These are phyloP conservation scores for Omphalea diandra DNA, from an alignment of 441 rosid genomes.

Conservation along the genomic window DNA sequence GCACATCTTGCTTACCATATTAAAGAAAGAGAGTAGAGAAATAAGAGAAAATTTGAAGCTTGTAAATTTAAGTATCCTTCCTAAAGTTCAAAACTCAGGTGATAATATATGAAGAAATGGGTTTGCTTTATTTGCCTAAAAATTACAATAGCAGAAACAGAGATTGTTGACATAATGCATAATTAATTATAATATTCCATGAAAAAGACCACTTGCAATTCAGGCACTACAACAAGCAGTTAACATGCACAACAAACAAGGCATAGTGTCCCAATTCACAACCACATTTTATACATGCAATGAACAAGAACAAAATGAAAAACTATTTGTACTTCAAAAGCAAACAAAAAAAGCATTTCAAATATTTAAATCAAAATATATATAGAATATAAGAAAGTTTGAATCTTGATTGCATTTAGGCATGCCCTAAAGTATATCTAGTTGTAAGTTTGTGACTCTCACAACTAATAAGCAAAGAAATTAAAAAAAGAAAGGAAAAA, in stretches of 20 bases:
- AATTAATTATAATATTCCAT: no score
- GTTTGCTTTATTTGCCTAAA: no score
- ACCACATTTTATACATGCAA: neutral
- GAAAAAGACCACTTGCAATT: neutral
- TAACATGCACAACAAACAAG: neutral
- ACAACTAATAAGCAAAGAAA: no score
- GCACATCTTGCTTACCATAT: conserved; percentile 46
- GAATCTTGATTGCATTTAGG: neutral
- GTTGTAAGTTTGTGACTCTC: no score
- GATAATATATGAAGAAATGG: neutral
- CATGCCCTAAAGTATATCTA: no score
- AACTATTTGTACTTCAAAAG: neutral
- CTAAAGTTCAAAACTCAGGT: no score
- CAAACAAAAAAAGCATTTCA: neutral
- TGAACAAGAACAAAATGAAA: neutral
- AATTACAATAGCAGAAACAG: no score
- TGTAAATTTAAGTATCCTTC: neutral
- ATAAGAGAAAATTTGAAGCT: no score
- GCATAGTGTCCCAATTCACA: neutral
- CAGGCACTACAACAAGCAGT: conserved; percentile 8
- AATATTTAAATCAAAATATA: neutral
- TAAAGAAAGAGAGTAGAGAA: no score
- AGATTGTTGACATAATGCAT: no score
- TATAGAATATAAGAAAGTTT: neutral
- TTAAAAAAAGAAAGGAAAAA: no score